These are phyloP conservation scores for Blastocystis sp. DNA, from an alignment of 352 stramenopile genomes.

Conservation along the genomic window DNA sequence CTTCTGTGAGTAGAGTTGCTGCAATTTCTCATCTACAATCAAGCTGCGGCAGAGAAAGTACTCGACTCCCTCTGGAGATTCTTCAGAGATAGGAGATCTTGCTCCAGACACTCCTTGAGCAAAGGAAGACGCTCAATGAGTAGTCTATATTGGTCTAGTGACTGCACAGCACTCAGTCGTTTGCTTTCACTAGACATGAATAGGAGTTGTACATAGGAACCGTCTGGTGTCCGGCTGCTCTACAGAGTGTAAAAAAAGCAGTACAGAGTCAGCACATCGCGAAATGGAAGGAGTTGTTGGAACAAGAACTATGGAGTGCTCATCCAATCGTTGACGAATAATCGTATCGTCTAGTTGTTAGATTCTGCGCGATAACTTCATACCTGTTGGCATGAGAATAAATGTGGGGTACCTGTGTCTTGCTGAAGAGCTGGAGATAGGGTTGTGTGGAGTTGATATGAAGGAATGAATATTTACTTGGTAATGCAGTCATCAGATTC, in stretches of 20 bases:
- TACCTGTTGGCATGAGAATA: neutral
- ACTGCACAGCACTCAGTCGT: neutral
- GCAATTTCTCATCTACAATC: constrained; percentile 15
- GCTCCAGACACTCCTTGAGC: neutral
- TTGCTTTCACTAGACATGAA: neutral
- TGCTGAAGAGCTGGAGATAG: no score
- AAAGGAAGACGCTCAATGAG: constrained; percentile 1
- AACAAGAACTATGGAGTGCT: constrained; percentile 4
- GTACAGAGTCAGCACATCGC: neutral
- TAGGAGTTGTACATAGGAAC: neutral
- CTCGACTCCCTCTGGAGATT: neutral
- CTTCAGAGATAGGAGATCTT: neutral
- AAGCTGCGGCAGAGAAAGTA: neutral
- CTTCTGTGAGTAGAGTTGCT: neutral
- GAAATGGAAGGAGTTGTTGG: constrained; percentile 4
- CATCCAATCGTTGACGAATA: constrained; percentile 19
- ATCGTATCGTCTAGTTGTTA: neutral
- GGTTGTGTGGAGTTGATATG: neutral
- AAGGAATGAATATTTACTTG: neutral
- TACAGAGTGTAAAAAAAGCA: neutral
- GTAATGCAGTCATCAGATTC: neutral
- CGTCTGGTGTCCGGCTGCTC: neutral
- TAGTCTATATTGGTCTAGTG: neutral
- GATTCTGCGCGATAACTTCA: neutral
- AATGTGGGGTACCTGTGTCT: no score